Base-by-base conservation (phyloP, 768 basidiomycete species). In the Pluteus cervinus region DNA sequence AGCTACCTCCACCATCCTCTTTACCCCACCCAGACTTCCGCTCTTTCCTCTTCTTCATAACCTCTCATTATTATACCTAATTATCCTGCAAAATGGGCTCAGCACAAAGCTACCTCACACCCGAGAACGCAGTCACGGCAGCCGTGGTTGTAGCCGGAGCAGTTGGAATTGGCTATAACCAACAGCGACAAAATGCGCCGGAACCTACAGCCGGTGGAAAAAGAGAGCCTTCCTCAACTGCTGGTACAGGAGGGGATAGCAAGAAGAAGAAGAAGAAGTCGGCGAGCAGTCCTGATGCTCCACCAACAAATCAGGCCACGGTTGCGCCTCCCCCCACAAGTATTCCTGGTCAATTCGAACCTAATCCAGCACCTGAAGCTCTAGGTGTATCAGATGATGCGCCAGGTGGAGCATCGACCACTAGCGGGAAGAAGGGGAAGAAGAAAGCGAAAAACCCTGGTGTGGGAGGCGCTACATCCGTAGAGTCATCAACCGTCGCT, bases 71-170 rank as follows among this genome's bases (percentile, higher is more conserved):
- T n/a, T n/a, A n/a, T n/a, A n/a, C n/a, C n/a, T n/a, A n/a, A n/a
- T n/a, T n/a, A n/a, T n/a, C n/a, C n/a, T n/a, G n/a, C n/a, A 41
- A 32, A 10, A 74, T 74, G 73, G 73, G 73, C 30, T 61, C 67
- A 15, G 48, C 67, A 36, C 65, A 69, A 40, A 75, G 73, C 43
- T 53, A 57, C 25, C 35, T 74, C 9, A 53, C 66, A 14, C 38
- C 65, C 15, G 65, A 73, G 46, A 43, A 55, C 28, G 55, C 62
- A 20, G 20, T 68, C 29, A 61, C 68, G 10, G 52, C 55, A 18
- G n/a, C n/a, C n/a, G 54, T 57, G 21, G 58, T 68, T 30, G 54
- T 71, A 28, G 61, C 60, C 29, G 65, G 66, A 36, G 63, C 65
- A 12, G 52, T 71, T 30, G 66, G 61, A 4, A 46, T 66, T 15